Base-by-base conservation (phyloP, 805 yeast genomes). In the Starmerella bombicola region DNA sequence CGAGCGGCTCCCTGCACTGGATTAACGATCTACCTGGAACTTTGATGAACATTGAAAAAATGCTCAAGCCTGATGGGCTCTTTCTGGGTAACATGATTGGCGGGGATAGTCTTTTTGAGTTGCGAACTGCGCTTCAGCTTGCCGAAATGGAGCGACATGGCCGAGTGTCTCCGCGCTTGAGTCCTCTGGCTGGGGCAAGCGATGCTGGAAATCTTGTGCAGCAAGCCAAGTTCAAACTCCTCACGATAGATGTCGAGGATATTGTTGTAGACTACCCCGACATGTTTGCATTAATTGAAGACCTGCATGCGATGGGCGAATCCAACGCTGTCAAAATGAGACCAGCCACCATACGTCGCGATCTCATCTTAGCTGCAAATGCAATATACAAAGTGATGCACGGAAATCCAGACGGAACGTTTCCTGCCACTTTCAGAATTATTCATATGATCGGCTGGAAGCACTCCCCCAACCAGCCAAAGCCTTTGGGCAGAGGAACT, bases 401-500 rank as follows among this genome's bases (percentile, higher is more conserved):
- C 56, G 85, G 84, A 2, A 78, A 76, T 35, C 57, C 57, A 5
- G 81, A 72, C 44, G 63, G 62, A 3, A 63, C 74, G 0, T 56
- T 82, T n/a, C 93, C 93, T 1, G 85, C 83, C 8, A 82, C 93
- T 0, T 83, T 73, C 60, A 64, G 83, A 45, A 72, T 83, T 40
- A 73, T 82, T 20, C 79, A 78, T 56, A 78, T 82, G 84, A 80
- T 83, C 55, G 94, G 93, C 3, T 83, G 94, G 94, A 83, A 80
- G 57, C 75, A 77, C 48, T 70, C 81, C 40, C 71, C 72, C 5
- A 55, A 60, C 37, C 83, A 80, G 55, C 84, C 86, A 3, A 64
- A 76, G 55, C 88, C 93, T 1, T 67, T 80, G 44, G 69, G 69
- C 37, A 65, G 93, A 47, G 93, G 94, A 1, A 54, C 79, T 17